phyloP scores from a whole-genome alignment of 140 eudicot genomes.

The Senecio squalidus region DNA sequence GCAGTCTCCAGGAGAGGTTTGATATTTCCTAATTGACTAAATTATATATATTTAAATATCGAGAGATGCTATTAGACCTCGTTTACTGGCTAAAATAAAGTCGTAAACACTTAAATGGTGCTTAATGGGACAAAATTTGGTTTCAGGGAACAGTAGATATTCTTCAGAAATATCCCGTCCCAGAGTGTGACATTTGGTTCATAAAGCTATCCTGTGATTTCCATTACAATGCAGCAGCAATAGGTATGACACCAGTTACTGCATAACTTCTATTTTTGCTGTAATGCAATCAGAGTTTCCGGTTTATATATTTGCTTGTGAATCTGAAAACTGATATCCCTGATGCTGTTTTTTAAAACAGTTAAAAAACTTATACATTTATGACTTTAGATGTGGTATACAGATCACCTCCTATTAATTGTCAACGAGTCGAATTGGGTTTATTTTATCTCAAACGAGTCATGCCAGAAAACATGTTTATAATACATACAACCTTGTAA shows the following conservation, averaged over 20 bases:
- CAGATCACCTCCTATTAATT: background rate
- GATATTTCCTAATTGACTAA: constrained; percentile 19
- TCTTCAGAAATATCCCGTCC: constrained; percentile 95
- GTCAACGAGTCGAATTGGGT: background rate
- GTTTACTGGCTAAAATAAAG: background rate
- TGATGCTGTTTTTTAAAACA: background rate
- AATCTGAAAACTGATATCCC: background rate
- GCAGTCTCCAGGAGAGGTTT: constrained; percentile 99
- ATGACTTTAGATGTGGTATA: background rate
- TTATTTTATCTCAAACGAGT: background rate
- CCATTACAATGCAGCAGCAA: constrained; percentile 76
- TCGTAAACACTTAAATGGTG: background rate
- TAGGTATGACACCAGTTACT: constrained; percentile 45
- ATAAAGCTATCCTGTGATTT: constrained; percentile 98
- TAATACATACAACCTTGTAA: background rate
- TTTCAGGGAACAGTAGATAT: constrained; percentile 91
- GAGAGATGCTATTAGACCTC: background rate
- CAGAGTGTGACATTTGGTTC: constrained; percentile 98
- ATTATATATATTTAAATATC: background rate
- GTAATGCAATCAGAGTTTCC: background rate
- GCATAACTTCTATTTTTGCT: background rate
- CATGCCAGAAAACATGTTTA: background rate
- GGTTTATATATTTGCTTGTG: background rate
- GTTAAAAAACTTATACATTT: background rate
- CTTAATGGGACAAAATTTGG: background rate